phyloP scores from a whole-genome alignment of 1,139 yeast species.

The Suhomyces wounanorum region DNA sequence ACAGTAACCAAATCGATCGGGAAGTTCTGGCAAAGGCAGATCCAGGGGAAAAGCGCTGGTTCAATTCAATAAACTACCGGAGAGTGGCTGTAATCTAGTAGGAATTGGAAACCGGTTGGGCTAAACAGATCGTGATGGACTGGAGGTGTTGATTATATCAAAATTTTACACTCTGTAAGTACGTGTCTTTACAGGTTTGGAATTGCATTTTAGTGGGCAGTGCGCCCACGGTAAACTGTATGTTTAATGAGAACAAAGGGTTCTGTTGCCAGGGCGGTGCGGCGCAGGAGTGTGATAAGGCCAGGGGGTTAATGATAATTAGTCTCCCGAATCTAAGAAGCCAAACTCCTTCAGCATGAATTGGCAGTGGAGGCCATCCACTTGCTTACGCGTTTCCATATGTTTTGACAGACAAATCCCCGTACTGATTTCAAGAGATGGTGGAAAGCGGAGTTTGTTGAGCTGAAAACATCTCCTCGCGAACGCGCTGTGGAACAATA shows the following conservation, averaged over 20 bases:
- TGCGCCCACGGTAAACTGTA: background rate
- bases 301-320: background rate
- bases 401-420: too few relatives aligned
- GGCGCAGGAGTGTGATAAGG: background rate
- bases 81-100: background rate
- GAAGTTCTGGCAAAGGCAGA: background rate
- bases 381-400: too few relatives aligned
- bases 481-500: too few relatives aligned
- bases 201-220: background rate
- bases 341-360: too few relatives aligned
- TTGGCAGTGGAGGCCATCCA: too few relatives aligned
- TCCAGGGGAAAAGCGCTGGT: background rate
- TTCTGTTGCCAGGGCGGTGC: background rate
- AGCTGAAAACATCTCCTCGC: too few relatives aligned
- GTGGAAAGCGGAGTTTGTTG: too few relatives aligned
- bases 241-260: background rate
- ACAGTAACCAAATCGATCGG: background rate
- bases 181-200: constrained; percentile 4
- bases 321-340: too few relatives aligned
- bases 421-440: too few relatives aligned
- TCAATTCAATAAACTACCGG: constrained; percentile 1
- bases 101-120: background rate
- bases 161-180: background rate
- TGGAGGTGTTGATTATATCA: background rate
- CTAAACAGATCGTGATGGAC: background rate